Conservation (phyloP, 352 stramenopile species). For the Phytophthora aleatoria region DNA sequence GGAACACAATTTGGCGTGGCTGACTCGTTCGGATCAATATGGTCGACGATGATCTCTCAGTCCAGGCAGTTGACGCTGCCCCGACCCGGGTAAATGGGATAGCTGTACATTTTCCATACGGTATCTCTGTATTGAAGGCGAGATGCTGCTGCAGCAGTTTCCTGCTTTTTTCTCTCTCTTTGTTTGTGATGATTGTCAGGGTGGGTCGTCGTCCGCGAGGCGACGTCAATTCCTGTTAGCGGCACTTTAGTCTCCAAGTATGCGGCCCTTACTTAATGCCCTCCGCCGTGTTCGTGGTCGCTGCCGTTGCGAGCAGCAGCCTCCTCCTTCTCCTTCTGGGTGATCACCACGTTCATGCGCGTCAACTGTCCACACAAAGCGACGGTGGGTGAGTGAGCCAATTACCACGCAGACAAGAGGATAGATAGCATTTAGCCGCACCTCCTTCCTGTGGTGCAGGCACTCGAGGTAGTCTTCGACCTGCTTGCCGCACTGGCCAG, state of each 20-base stretch:
- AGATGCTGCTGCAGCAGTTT: slow-evolving; percentile 3
- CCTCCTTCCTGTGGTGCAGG: slow-evolving; percentile 95
- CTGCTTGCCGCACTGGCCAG: slow-evolving; percentile 83
- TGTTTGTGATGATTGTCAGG: slow-evolving; percentile 14
- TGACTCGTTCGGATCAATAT: background rate
- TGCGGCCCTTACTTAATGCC: slow-evolving; percentile 45
- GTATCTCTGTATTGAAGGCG: slow-evolving; percentile 36
- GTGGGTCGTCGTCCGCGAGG: slow-evolving; percentile 12
- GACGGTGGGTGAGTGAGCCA: slow-evolving; percentile 1
- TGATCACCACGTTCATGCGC: slow-evolving; percentile 83
- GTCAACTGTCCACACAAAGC: slow-evolving; percentile 53
- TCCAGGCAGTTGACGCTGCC: background rate
- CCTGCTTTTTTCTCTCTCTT: slow-evolving; percentile 14
- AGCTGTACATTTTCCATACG: slow-evolving; percentile 34
- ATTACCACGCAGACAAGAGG: background rate
- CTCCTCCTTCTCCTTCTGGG: slow-evolving; percentile 80
- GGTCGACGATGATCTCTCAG: background rate
- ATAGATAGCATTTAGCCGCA: slow-evolving; percentile 24
- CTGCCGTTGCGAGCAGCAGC: slow-evolving; percentile 49
- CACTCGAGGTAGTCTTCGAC: slow-evolving; percentile 96
- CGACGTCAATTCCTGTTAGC: slow-evolving; percentile 10
- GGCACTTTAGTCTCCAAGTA: slow-evolving; percentile 1
- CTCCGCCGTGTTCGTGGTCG: slow-evolving; percentile 46
- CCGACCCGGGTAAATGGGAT: background rate
- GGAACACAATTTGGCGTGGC: slow-evolving; percentile 1